Conservation (phyloP, 164 flowering plant genomes). For the Aristolochia fimbriata region DNA sequence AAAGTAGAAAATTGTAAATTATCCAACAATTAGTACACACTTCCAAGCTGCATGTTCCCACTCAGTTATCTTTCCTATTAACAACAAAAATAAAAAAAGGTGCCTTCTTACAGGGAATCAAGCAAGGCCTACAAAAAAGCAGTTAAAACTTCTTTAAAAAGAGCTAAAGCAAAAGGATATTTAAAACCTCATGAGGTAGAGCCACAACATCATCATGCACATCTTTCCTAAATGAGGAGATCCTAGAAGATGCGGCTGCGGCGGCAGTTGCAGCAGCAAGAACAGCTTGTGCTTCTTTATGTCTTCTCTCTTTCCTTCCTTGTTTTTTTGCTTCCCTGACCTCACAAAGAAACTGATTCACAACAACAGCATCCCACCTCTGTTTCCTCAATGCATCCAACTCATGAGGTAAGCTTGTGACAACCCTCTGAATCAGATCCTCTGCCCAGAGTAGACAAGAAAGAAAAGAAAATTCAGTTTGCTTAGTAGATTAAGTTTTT, state of each 20-base stretch:
- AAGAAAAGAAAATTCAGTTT: background rate
- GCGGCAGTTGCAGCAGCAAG: conserved; percentile 97
- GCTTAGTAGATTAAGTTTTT: background rate
- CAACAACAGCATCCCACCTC: conserved; percentile 79
- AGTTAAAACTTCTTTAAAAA: too few relatives aligned
- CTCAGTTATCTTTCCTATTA: too few relatives aligned
- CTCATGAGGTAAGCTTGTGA: conserved; percentile 58
- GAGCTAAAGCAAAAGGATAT: background rate
- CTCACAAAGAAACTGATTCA: conserved; percentile 61
- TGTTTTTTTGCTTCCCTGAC: conserved; percentile 77
- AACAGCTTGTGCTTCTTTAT: conserved; percentile 90
- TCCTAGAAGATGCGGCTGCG: conserved; percentile 89
- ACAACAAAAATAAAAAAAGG: too few relatives aligned
- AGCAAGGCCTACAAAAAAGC: too few relatives aligned
- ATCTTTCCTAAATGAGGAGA: conserved; percentile 77
- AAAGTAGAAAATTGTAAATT: too few relatives aligned
- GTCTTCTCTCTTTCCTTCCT: conserved; percentile 83
- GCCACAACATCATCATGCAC: conserved; percentile 39
- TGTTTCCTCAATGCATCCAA: conserved; percentile 41
- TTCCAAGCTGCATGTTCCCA: too few relatives aligned
- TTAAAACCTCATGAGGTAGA: conserved; percentile 43
- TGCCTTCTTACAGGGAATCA: too few relatives aligned
- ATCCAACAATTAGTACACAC: too few relatives aligned
- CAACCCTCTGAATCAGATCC: conserved; percentile 48
- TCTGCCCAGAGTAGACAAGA: conserved; percentile 34